Percentiles rank a stretch among this genome's conserved stretches.
Evolutionary conservation across 1,284 basidiomycete genomes (phyloP).

Genomic region (Boletus mariae): DNA sequence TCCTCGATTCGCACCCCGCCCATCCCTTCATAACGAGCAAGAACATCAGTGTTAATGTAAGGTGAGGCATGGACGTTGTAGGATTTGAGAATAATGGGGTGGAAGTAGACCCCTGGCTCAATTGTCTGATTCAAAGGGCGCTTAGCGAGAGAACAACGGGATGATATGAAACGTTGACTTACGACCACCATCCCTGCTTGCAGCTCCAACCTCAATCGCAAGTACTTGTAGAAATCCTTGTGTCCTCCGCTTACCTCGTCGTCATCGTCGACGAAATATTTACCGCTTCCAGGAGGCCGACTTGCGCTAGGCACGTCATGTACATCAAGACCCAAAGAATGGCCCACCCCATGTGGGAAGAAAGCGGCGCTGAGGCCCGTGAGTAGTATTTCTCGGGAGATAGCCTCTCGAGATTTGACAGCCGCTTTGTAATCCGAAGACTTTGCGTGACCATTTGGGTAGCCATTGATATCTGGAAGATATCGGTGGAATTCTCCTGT

Average conservation of each 20-base stretch:
- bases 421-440: slow-evolving; percentile 3
- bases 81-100: slow-evolving; percentile 70
- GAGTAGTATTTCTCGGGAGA: slow-evolving; percentile 50
- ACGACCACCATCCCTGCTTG: slow-evolving; percentile 81
- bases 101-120: slow-evolving; percentile 89
- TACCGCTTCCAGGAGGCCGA: slow-evolving; percentile 53
- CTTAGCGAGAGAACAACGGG: neutral
- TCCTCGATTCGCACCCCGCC: slow-evolving; percentile 92
- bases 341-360: slow-evolving; percentile 90
- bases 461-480: slow-evolving; percentile 7
- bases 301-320: slow-evolving; percentile 80
- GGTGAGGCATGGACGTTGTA: slow-evolving; percentile 53
- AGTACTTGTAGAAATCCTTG: slow-evolving; percentile 66
- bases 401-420: slow-evolving; percentile 16
- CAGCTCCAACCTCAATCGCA: slow-evolving; percentile 72
- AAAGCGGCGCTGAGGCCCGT: slow-evolving; percentile 79
- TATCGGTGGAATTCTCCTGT: neutral
- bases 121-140: slow-evolving; percentile 52
- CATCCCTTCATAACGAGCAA: slow-evolving; percentile 71
- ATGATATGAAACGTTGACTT: slow-evolving; percentile 30
- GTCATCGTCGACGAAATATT: slow-evolving; percentile 24
- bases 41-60: slow-evolving; percentile 67
- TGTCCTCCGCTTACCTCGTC: slow-evolving; percentile 22
- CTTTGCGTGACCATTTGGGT: neutral
- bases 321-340: slow-evolving; percentile 85